These are phyloP conservation scores for Cytospora schulzeri DNA, from an alignment of 2,329 filamentous ascomycete species.

Conservation along the genomic window DNA sequence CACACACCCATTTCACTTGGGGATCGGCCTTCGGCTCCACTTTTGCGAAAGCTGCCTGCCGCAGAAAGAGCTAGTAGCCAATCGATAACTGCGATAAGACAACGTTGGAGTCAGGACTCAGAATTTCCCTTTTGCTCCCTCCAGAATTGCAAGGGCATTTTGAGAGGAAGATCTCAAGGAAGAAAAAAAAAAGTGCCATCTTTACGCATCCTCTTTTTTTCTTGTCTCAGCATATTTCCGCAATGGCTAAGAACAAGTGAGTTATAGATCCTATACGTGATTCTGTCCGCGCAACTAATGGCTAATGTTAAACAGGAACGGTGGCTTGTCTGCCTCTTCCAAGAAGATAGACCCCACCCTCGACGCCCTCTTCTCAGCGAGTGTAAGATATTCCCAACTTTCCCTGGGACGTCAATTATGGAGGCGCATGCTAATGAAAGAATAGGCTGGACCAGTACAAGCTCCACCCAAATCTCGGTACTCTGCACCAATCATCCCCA, in stretches of 20 bases:
- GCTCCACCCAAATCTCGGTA: constrained; percentile 50
- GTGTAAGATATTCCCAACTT: constrained; percentile 56
- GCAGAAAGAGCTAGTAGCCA: constrained; percentile 13
- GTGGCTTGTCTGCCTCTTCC: constrained; percentile 46
- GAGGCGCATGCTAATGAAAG: constrained; percentile 2
- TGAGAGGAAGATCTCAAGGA: constrained; percentile 8
- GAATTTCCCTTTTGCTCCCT: constrained; percentile 12
- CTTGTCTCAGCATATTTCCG: background rate
- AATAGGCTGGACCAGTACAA: constrained; percentile 55
- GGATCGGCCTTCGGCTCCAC: background rate
- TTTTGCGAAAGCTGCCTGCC: constrained; percentile 16
- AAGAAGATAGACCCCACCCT: constrained; percentile 69
- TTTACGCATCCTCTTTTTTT: background rate
- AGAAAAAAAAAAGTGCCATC: constrained; percentile 1
- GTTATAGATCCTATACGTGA: background rate
- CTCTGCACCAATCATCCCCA: constrained; percentile 38
- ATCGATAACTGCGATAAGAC: constrained; percentile 21
- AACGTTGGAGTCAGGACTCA: constrained; percentile 5
- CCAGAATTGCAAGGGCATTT: constrained; percentile 9
- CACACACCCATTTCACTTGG: background rate
- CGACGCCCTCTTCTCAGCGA: constrained; percentile 70
- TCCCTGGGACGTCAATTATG: no score
- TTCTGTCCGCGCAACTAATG: background rate
- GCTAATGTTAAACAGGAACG: constrained; percentile 38
- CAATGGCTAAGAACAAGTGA: constrained; percentile 27